Conservation (phyloP, 305 asterid species). For the Solanum hybrid region DNA sequence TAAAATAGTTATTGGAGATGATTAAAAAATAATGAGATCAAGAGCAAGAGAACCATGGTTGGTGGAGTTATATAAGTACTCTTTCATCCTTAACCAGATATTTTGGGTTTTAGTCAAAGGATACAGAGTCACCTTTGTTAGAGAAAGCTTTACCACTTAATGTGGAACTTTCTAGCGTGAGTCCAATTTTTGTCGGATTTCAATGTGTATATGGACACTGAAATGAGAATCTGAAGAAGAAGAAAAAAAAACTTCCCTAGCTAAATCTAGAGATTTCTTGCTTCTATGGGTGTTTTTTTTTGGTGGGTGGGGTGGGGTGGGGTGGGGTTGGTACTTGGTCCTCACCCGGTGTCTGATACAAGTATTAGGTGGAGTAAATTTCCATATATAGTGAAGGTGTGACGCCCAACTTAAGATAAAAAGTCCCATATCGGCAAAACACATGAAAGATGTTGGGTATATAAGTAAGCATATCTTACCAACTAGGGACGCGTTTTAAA, state of each 20-base stretch:
- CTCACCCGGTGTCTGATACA: not conserved
- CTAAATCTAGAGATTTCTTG: not conserved
- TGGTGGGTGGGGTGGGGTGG: not conserved
- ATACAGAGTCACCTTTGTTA: fast-evolving
- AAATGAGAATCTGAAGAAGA: not conserved
- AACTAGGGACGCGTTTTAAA: not conserved
- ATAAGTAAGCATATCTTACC: not conserved
- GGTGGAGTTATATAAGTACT: not conserved
- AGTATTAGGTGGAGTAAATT: not conserved
- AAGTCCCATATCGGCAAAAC: fast-evolving
- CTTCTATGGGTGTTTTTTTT: not conserved
- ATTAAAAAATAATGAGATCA: not conserved
- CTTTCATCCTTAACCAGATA: not conserved
- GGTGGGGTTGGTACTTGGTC: not conserved
- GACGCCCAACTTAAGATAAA: not conserved
- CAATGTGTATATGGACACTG: not conserved
- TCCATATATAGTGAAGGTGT: not conserved
- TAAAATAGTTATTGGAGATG: not conserved
- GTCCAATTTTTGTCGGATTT: not conserved
- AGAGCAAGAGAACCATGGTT: not conserved
- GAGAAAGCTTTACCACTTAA: not conserved
- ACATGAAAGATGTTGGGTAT: not conserved
- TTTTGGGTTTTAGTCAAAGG: not conserved
- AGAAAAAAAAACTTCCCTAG: not conserved
- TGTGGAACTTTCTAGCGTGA: not conserved